A percentile compares a stretch with the other conserved stretches of the same genome.
Evolutionary conservation across 108 stramenopile genomes (phyloP).

Genomic region (Nitzschia palea): DNA sequence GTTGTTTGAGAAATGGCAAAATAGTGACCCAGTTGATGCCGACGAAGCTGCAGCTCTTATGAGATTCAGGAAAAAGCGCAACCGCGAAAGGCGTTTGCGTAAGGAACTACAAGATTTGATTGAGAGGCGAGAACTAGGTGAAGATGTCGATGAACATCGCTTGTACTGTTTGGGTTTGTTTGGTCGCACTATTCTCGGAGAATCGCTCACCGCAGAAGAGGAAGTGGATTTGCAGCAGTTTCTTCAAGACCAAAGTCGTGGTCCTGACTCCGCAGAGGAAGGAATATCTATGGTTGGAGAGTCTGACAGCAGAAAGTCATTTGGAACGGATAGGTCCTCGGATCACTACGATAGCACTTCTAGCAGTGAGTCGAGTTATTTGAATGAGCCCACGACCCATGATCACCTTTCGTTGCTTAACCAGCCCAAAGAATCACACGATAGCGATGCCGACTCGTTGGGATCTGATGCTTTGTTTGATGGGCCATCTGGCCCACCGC

Average conservation of each 20-base stretch:
- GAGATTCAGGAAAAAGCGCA: background rate
- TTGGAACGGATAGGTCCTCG: too few species aligned
- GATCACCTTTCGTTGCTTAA: background rate
- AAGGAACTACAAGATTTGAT: slow-evolving; percentile 13
- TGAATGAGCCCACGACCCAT: too few species aligned
- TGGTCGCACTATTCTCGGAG: slow-evolving; percentile 1
- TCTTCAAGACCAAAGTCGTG: too few species aligned
- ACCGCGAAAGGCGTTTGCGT: slow-evolving; percentile 1
- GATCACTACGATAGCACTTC: too few species aligned
- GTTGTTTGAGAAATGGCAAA: slow-evolving; percentile 8
- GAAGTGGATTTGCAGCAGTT: slow-evolving; percentile 13
- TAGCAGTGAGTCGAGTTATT: too few species aligned
- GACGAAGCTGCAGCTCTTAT: slow-evolving; percentile 1
- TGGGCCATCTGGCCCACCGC: slow-evolving; percentile 5
- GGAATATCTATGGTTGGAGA: too few species aligned
- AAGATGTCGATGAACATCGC: slow-evolving; percentile 9
- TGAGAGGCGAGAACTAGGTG: slow-evolving; percentile 16
- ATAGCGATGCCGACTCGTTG: slow-evolving; percentile 7
- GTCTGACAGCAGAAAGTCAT: too few species aligned
- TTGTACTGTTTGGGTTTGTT: slow-evolving; percentile 16
- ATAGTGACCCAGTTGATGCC: background rate
- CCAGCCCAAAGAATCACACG: background rate
- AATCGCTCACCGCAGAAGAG: background rate
- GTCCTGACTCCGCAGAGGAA: too few species aligned
- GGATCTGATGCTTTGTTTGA: slow-evolving; percentile 1